A percentile compares a stretch with the other conserved stretches of the same genome.
Conservation (phyloP, 1,284 basidiomycete genomes). For the Cutaneotrichosporon dermatis region DNA sequence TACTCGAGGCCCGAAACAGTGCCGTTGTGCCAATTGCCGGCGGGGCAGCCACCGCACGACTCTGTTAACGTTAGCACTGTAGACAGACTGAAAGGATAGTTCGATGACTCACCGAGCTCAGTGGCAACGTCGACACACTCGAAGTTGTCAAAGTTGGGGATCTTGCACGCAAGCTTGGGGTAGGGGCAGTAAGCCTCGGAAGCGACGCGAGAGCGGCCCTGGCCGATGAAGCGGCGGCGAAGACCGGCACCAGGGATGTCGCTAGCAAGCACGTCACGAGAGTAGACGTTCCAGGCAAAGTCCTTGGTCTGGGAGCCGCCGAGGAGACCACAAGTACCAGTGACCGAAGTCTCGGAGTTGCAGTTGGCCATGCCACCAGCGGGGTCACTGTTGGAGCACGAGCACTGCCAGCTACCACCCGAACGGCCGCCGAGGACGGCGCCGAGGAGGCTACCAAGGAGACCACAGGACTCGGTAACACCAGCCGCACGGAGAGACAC, state of each 20-base stretch:
- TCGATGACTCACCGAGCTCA: slow-evolving; percentile 7
- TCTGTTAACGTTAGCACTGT: slow-evolving; percentile 7
- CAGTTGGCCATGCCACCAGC: not conserved
- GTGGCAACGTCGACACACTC: slow-evolving; percentile 12
- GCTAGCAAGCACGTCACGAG: not conserved
- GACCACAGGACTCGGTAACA: not conserved
- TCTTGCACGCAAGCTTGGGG: not conserved
- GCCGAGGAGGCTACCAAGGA: not conserved
- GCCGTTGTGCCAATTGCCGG: slow-evolving; percentile 1
- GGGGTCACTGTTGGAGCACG: slow-evolving; percentile 1
- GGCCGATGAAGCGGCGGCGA: not conserved
- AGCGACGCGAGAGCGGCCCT: not conserved
- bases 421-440: not conserved
- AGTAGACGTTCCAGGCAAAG: slow-evolving; percentile 3
- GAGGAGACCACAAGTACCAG: not conserved
- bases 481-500: not conserved
- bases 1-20: slow-evolving; percentile 1
- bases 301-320: not conserved
- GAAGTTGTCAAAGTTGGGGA: not conserved
- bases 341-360: not conserved
- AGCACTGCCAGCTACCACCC: not conserved
- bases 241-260: too few relatives aligned
- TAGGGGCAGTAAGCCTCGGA: slow-evolving; percentile 4
- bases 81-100: not conserved
- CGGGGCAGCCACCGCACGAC: slow-evolving; percentile 17